Evolutionary conservation across 2,329 filamentous ascomycete genomes (phyloP), one percentile per base, ranked within the genome.

Genomic region (Stenocarpella maydis): DNA sequence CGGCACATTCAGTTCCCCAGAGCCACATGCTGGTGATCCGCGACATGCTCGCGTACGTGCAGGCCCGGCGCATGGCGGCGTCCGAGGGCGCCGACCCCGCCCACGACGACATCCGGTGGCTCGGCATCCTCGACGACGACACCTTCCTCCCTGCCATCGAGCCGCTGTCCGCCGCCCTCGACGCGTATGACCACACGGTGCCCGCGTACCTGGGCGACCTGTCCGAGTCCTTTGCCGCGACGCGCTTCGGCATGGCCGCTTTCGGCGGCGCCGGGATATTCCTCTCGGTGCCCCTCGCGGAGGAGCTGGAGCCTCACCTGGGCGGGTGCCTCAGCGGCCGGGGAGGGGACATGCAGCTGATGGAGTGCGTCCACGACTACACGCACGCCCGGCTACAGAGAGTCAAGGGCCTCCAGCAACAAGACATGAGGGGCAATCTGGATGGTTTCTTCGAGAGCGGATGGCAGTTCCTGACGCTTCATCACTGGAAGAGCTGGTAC

Each of bases 401-500:
- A 45, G 79, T 90, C 19, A 81, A 82, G 7, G 85, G 84, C 2
- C 80, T 90, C 15, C 84, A 85, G 71, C 88, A 90, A 75, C 80
- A 89, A 60, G 88, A 90, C 74, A 78, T 89, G 71, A 78, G 78
- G 49, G 82, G 81, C 49, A 87, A 90, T 68, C 76, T 83, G 31
- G 84, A 85, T 2, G 88, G 88, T 0, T 88, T 90, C 74, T 90
- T 88, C 74, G 88, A 90, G 77, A 83, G 84, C 3, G 86, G 86
- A 1, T 77, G 82, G 26, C 78, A 80, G 19, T 84, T 86, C 0
- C 77, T 89, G 12, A 88, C 84, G 63, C 79, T 90, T 5, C 88
- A 90, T 75, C 88, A 90, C 78, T 90, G 87, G 87, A 89, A 89
- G 75, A 86, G 83, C 9, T 90, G 87, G 86, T 87, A 88, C 76